Conservation (phyloP, 2,329 filamentous ascomycete species). For the Trichoderma endophyticum region DNA sequence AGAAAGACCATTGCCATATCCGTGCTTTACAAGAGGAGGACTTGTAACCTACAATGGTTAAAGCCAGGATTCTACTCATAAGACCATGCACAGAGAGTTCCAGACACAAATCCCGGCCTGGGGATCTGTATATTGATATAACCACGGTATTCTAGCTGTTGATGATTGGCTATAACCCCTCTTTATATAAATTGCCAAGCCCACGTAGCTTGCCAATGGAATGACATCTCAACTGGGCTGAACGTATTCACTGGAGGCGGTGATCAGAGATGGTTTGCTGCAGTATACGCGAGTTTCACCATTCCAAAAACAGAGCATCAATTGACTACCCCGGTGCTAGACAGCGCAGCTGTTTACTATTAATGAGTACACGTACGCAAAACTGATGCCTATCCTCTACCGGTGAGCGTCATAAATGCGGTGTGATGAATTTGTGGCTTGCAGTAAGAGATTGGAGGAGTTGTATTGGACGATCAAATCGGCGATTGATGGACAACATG, state of each 20-base stretch:
- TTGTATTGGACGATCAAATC: background rate
- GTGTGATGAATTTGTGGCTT: background rate
- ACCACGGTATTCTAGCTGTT: background rate
- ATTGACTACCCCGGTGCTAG: background rate
- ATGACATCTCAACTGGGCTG: background rate
- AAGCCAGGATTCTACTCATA: background rate
- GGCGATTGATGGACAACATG: background rate
- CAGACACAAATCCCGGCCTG: background rate
- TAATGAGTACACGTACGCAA: background rate
- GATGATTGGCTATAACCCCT: background rate
- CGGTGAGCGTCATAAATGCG: background rate
- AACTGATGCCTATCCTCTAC: background rate
- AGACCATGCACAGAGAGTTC: background rate
- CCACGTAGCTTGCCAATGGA: background rate
- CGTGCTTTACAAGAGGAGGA: background rate
- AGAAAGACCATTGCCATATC: background rate
- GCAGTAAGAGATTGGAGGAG: background rate
- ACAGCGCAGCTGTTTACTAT: background rate
- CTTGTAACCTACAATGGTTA: background rate
- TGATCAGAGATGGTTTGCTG: background rate
- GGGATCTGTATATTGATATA: background rate
- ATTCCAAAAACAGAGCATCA: background rate
- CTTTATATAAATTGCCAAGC: background rate
- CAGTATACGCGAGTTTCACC: background rate
- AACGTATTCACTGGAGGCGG: background rate